A percentile compares a stretch with the other conserved stretches of the same genome.
Conservation (phyloP, 2,329 filamentous ascomycete species). For the Pestalotiopsis sp. region DNA sequence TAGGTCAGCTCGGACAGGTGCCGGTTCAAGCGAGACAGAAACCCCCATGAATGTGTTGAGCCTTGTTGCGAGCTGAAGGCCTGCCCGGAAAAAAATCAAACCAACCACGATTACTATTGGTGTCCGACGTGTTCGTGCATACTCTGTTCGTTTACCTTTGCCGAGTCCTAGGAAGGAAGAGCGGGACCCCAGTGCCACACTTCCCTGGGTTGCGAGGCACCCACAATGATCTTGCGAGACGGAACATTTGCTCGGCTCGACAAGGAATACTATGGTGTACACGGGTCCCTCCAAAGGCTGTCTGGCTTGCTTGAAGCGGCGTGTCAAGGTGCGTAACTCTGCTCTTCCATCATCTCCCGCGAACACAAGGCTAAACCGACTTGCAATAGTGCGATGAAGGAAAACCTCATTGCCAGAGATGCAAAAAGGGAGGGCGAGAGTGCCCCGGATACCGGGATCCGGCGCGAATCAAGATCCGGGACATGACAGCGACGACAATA, state of each 20-base stretch:
- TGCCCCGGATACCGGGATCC: slow-evolving; percentile 7
- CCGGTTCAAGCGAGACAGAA: neutral
- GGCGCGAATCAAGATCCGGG: slow-evolving; percentile 3
- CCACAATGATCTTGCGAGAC: neutral
- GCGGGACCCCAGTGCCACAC: neutral
- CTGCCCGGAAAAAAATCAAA: neutral
- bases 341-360: neutral
- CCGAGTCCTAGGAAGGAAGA: neutral
- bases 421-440: neutral
- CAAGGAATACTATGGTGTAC: slow-evolving; percentile 7
- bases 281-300: slow-evolving; percentile 7
- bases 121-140: neutral
- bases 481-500: slow-evolving; percentile 9
- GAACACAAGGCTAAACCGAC: neutral
- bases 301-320: slow-evolving; percentile 8
- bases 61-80: neutral
- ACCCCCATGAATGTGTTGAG: neutral
- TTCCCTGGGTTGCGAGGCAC: neutral
- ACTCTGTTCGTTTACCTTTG: neutral
- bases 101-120: neutral
- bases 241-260: neutral
- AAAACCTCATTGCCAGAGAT: slow-evolving; percentile 6
- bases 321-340: slow-evolving; percentile 7
- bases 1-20: neutral
- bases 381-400: slow-evolving; percentile 5